These are phyloP conservation scores for Neltuma alba DNA, from an alignment of 306 rosid genomes.

Conservation along the genomic window DNA sequence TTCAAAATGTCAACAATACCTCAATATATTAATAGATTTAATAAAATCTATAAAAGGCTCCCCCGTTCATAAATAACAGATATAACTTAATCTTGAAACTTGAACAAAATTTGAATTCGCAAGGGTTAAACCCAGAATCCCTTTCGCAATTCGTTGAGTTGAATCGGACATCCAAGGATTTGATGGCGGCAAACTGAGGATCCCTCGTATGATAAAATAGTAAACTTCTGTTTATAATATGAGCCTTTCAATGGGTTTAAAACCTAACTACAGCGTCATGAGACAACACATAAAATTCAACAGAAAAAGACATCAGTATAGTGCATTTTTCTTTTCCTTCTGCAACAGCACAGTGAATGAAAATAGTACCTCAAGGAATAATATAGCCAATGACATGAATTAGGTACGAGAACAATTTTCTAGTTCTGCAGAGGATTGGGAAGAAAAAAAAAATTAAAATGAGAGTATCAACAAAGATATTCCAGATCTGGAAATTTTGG, in stretches of 20 bases:
- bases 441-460: slow-evolving; percentile 29
- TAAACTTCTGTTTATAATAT: background rate
- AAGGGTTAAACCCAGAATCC: too few species aligned
- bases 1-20: too few species aligned
- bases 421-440: slow-evolving; percentile 27
- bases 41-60: too few species aligned
- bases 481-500: slow-evolving; percentile 19
- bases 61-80: too few species aligned
- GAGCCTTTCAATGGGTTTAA: background rate
- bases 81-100: too few species aligned
- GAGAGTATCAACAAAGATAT: slow-evolving; percentile 25
- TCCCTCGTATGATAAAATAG: too few species aligned
- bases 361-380: slow-evolving; percentile 2
- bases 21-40: too few species aligned
- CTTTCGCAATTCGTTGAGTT: too few species aligned
- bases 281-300: slow-evolving; percentile 6
- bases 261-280: slow-evolving; percentile 8
- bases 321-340: background rate
- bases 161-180: too few species aligned
- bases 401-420: slow-evolving; percentile 29
- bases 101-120: too few species aligned
- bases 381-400: slow-evolving; percentile 27
- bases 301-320: background rate
- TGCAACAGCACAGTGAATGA: background rate
- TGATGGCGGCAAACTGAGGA: too few species aligned